Evolutionary conservation across 108 stramenopile genomes (phyloP), one percentile per base, ranked within the genome.

Genomic region (Poteriospumella lacustris): DNA sequence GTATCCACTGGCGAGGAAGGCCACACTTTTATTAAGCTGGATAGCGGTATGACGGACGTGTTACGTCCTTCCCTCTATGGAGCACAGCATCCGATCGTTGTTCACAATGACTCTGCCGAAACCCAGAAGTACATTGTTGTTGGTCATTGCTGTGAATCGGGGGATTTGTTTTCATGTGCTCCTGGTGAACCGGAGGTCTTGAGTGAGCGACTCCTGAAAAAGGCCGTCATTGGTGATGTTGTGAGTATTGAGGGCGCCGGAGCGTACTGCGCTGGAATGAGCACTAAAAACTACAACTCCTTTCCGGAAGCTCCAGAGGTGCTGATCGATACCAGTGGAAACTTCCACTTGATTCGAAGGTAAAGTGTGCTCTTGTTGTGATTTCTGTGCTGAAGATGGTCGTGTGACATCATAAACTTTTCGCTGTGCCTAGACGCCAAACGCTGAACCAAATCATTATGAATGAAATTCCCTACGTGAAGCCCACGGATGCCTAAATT

Each of bases 11-110:
- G 42, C 76, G 76, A 34, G 12, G 60, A 39, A 47, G 82, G 79
- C 0, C 80, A 83, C 72, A 81, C 82, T 15, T 96, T 95, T 76
- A 78, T 95, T 43, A 96, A 98, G 84, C 81, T 98, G 77, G 97
- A 98, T 88, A 85, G 92, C 9, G 97, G 97, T 12, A 98, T 98
- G 97, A 98, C 97, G 15, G 97, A 98, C 78, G 92, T 98, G 38
- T 85, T 98, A n/a, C 89, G 97, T 15, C 97, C 97, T 24, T 94
- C 93, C 24, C 86, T 98, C 34, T 64, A 98, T 77, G 97, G 97
- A 38, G 94, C 95, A 39, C 87, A 92, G 58, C 97, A 98, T 77
- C 97, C 97, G 2, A 89, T 96, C 43, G 91, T 95, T 0, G 84
- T 95, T 47, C 77, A 96, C 28, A 26, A 43, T 2, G 76, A 60